Base-by-base conservation (phyloP, 2,329 filamentous ascomycete species). In the Neocucurbitaria cava region DNA sequence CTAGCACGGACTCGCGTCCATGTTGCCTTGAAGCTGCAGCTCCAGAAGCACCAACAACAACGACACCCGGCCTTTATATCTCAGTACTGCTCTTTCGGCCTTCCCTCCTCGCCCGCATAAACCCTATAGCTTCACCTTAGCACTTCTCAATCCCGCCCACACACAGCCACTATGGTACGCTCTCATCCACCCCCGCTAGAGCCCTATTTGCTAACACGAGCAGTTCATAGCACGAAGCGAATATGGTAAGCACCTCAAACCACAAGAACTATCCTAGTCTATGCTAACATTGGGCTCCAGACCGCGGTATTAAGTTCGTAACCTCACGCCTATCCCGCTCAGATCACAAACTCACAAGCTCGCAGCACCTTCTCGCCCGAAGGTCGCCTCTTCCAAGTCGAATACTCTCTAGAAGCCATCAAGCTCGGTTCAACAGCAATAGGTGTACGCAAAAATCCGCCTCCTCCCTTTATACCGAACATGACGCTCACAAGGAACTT, bases 341-440 rank as follows among this genome's bases (percentile, higher is more conserved):
- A 44, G 38, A 21, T 23, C 50, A 13, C 53, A 56, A 58, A 64
- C 66, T 74, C 58, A 74, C 67, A 59, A 44, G 48, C 45, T 13
- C 44, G 48, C 76, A 96, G 91, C 86, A 99, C 95, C 86, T 99
- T 99, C 87, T 99, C 95, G 71, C 95, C 95, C 58, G 95, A 99
- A 86, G 95, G 95, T 74, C 95, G 95, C 81, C 91, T 99, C 79
- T 99, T 99, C 87, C 95, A 99, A 84, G 95, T 99, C 83, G 95
- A 99, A 89, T 99, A 99, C 87, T 98, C 95, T 56, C 90, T 99
- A 78, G 95, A 99, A 84, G 95, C 95, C 80, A 99, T 99, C 87
- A 99, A 99, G 85, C 91, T 98, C 67, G 95, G 95, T 68, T 96
- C 91, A 72, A 99, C 95, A 68, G 95, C 95, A 75, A 99, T 99